phyloP scores from a whole-genome alignment of 179 eudicot species.

The Sideroxylon spinosum region DNA sequence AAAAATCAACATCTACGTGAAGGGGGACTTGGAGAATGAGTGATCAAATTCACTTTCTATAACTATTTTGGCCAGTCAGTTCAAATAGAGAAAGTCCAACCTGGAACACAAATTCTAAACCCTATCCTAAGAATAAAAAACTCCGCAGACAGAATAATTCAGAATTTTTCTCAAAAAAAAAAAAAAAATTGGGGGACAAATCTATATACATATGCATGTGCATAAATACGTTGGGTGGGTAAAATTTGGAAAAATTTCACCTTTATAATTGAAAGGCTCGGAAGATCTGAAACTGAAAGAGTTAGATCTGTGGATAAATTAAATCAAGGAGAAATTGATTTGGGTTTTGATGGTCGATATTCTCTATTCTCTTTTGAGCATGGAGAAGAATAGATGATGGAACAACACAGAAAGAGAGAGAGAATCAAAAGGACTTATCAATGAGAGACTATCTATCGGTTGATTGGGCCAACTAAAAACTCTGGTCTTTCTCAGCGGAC shows the following conservation, averaged over 20 bases:
- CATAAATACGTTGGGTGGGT: background rate
- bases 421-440: constrained; percentile 13
- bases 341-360: constrained; percentile 18
- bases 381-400: constrained; percentile 5
- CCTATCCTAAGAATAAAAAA: constrained; percentile 22
- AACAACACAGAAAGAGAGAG: background rate
- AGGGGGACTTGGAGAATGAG: constrained; percentile 17
- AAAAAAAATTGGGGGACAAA: background rate
- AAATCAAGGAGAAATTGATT: constrained; percentile 23
- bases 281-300: constrained; percentile 39
- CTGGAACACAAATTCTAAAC: constrained; percentile 20
- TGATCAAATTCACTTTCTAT: constrained; percentile 23
- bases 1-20: constrained; percentile 21
- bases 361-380: constrained; percentile 18
- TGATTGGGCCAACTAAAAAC: constrained; percentile 27
- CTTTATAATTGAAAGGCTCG: constrained; percentile 25
- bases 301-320: constrained; percentile 61
- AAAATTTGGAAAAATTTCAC: constrained; percentile 21
- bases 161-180: constrained; percentile 9
- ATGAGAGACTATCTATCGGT: background rate
- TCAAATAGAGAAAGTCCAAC: constrained; percentile 36
- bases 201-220: background rate
- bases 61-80: constrained; percentile 31
- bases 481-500: constrained; percentile 41
- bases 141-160: constrained; percentile 11